Base-by-base conservation (phyloP, 2,329 filamentous ascomycete genomes). In the Incumbomyces lentus region DNA sequence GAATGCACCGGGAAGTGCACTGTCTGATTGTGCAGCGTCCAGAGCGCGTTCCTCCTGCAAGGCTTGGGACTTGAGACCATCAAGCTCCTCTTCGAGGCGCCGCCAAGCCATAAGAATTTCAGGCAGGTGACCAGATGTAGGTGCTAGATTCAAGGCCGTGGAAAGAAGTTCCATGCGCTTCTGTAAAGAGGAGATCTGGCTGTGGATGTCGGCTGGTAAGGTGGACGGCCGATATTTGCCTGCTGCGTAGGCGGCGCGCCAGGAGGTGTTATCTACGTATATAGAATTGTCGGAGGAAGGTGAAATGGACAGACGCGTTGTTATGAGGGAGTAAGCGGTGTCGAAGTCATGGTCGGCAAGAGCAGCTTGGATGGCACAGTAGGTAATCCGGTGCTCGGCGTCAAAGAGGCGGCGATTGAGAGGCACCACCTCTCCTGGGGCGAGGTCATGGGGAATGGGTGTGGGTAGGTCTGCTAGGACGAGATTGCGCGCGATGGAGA, bases 111-210 rank as follows among this genome's bases (percentile, higher is more conserved):
- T 69, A 0, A 82, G 67, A 19, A 82, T 76, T 54, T 81, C 78
- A 10, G 77, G 72, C 1, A 82, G 67, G 2, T 73, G 63, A 33
- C 69, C 72, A 1, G 71, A 65, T 0, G 70, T 66, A 1, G 79
- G 78, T 2, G 75, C 74, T 8, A 82, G 70, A n/a, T 77, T 64
- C 3, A 82, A 67, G 2, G 79, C 73, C 42, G 79, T 71, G 5
- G 76, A 79, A 14, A 82, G 72, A 3, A 82, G 70, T 57, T 82
- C 79, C 68, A 80, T 79, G 41, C 78, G 70, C 59, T 82, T 78
- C 44, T 79, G 75, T 12, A 82, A 68, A 44, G 72, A 70, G 37
- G 71, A 69, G 17, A 82, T 68, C 56, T 72, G 60, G 52, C 65
- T 55, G 49, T 62, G 62, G 26, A 68, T 56, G 54, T 58, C 51